Conservation (phyloP, 2,329 filamentous ascomycete genomes). For the Trichoderma sp. region DNA sequence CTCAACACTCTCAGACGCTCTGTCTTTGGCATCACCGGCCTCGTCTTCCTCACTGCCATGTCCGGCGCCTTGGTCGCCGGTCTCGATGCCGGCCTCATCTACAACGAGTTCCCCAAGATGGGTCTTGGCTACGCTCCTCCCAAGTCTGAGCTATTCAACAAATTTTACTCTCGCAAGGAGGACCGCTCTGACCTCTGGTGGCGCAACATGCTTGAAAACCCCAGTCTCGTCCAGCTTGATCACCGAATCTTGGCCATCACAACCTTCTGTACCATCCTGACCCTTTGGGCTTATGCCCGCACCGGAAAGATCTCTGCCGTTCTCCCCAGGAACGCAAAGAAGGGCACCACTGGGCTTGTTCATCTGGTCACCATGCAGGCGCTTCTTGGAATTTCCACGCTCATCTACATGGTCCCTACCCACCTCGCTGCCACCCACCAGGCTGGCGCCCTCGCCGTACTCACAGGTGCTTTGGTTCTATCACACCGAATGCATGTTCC, state of each 20-base stretch:
- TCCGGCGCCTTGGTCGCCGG: slow-evolving; percentile 93
- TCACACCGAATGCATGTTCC: slow-evolving; percentile 78
- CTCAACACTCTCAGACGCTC: slow-evolving; percentile 73
- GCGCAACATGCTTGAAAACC: slow-evolving; percentile 98
- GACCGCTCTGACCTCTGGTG: slow-evolving; percentile 87
- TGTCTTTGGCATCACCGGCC: slow-evolving; percentile 67
- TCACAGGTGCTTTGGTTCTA: slow-evolving; percentile 80
- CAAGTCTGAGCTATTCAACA: slow-evolving; percentile 77
- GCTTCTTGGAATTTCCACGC: slow-evolving; percentile 80
- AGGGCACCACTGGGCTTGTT: slow-evolving; percentile 75
- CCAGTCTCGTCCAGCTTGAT: slow-evolving; percentile 90
- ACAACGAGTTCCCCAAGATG: slow-evolving; percentile 99
- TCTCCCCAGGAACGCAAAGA: slow-evolving; percentile 64
- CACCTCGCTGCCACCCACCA: slow-evolving; percentile 89
- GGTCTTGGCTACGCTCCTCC: slow-evolving; percentile 81
- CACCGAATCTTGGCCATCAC: slow-evolving; percentile 90
- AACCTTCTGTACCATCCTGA: slow-evolving; percentile 79
- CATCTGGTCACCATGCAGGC: slow-evolving; percentile 83
- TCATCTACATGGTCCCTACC: slow-evolving; percentile 91
- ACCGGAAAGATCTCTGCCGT: slow-evolving; percentile 58
- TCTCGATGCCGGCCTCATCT: slow-evolving; percentile 93
- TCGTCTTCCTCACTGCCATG: slow-evolving; percentile 89
- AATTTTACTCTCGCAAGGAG: slow-evolving; percentile 78
- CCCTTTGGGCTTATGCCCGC: slow-evolving; percentile 79
- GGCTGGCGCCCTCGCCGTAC: slow-evolving; percentile 80